Evolutionary conservation across 2,329 filamentous ascomycete species (phyloP).

Genomic region (Rhexocercosporidium sp.): DNA sequence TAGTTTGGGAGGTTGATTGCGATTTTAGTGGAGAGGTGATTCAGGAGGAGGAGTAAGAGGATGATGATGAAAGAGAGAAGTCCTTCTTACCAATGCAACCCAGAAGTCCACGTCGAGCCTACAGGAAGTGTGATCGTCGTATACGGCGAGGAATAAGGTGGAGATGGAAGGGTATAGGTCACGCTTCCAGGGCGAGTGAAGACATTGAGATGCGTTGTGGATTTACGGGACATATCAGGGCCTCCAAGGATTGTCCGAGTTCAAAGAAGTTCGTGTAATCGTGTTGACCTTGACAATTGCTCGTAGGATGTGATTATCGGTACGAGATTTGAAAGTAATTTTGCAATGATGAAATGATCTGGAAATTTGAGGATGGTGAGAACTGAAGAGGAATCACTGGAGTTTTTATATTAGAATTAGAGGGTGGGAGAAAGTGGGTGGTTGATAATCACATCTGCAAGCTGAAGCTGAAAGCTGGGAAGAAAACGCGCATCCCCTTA

Average conservation of each 20-base stretch:
- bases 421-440: no score
- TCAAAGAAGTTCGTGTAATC: not conserved
- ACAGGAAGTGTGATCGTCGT: constrained; percentile 26
- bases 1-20: no score
- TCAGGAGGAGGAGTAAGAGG: not conserved
- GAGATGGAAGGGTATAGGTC: constrained; percentile 21
- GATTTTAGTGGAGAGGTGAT: not conserved
- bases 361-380: not conserved
- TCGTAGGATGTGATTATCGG: no score
- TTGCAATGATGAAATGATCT: not conserved
- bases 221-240: not conserved
- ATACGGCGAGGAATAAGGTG: constrained; percentile 18
- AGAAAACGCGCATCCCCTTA: constrained; percentile 14
- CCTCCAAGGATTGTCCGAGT: not conserved
- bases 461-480: not conserved
- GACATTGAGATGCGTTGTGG: not conserved
- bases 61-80: no score
- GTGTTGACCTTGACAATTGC: no score
- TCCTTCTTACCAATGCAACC: constrained; percentile 23
- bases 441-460: not conserved
- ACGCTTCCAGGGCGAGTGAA: constrained; percentile 22
- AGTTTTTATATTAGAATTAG: no score
- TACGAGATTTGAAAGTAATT: not conserved
- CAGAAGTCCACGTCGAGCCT: constrained; percentile 27
- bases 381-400: no score